Conservation (phyloP, 192 early-diverging fungal species). For the Gamsiella multidivaricata region DNA sequence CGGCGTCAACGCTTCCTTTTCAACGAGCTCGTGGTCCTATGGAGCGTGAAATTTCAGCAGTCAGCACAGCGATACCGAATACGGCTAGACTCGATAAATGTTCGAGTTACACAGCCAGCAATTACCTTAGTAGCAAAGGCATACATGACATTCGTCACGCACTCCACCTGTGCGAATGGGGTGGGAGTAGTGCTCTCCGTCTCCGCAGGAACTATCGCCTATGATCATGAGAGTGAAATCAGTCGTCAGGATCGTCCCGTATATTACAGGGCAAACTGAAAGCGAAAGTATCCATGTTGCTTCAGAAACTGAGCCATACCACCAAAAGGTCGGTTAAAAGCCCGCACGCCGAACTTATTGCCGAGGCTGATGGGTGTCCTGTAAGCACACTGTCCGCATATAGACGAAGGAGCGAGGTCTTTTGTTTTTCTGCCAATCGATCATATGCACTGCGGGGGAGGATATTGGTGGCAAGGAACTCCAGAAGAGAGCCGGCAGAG, state of each 20-base stretch:
- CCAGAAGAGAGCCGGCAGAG: slow-evolving; percentile 33
- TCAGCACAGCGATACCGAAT: background rate
- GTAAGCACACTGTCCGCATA: slow-evolving; percentile 34
- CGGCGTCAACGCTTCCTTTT: slow-evolving; percentile 14
- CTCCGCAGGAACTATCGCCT: slow-evolving; percentile 22
- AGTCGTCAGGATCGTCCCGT: background rate
- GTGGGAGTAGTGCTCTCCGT: background rate
- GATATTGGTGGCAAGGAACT: slow-evolving; percentile 32
- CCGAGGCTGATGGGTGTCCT: slow-evolving; percentile 22
- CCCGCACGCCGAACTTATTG: background rate
- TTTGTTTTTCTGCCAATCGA: slow-evolving; percentile 39
- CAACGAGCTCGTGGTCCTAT: slow-evolving; percentile 20
- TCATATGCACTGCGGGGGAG: slow-evolving; percentile 23
- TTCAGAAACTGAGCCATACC: slow-evolving; percentile 11
- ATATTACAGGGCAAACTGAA: too few relatives aligned
- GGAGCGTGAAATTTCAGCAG: background rate
- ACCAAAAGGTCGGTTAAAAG: slow-evolving; percentile 25
- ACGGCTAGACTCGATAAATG: slow-evolving; percentile 7
- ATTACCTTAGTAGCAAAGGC: slow-evolving; percentile 23
- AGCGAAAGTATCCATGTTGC: too few relatives aligned
- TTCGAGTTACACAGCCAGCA: slow-evolving; percentile 21
- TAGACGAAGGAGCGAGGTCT: slow-evolving; percentile 19
- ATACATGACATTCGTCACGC: slow-evolving; percentile 17
- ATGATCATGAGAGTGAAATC: background rate
- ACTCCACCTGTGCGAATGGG: slow-evolving; percentile 39